phyloP scores from a whole-genome alignment of 441 rosid species.

The Croton laevigatus region DNA sequence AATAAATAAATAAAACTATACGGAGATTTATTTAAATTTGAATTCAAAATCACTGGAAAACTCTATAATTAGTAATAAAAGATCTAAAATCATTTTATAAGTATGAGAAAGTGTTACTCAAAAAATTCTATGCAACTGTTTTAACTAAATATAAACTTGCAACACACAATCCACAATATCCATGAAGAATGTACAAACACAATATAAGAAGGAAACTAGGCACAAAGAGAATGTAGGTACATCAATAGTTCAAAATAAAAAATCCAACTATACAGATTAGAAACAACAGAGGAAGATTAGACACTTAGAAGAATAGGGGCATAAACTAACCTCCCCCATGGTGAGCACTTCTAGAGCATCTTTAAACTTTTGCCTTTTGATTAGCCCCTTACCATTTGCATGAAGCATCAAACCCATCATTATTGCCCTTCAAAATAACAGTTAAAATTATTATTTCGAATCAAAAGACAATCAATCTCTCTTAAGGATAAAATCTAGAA shows the following conservation, averaged over 20 bases:
- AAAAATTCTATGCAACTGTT: background rate
- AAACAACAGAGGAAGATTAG: background rate
- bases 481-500: constrained; percentile 2
- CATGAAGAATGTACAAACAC: background rate
- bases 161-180: background rate
- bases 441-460: constrained; percentile 5
- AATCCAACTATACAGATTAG: background rate
- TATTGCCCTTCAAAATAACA: constrained; percentile 49
- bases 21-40: constrained; percentile 9
- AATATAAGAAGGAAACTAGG: background rate
- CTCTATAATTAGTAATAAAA: background rate
- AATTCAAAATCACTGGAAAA: background rate
- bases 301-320: background rate
- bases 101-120: background rate
- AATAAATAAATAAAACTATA: constrained; percentile 18
- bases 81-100: background rate
- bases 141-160: background rate
- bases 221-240: background rate
- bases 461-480: constrained; percentile 2
- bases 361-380: constrained; percentile 49
- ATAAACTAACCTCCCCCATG: constrained; percentile 77
- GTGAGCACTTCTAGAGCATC: constrained; percentile 84
- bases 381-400: constrained; percentile 62
- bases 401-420: constrained; percentile 93
- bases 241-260: background rate